Base-by-base conservation (phyloP, 768 basidiomycete genomes). In the Hydnum rufescens region DNA sequence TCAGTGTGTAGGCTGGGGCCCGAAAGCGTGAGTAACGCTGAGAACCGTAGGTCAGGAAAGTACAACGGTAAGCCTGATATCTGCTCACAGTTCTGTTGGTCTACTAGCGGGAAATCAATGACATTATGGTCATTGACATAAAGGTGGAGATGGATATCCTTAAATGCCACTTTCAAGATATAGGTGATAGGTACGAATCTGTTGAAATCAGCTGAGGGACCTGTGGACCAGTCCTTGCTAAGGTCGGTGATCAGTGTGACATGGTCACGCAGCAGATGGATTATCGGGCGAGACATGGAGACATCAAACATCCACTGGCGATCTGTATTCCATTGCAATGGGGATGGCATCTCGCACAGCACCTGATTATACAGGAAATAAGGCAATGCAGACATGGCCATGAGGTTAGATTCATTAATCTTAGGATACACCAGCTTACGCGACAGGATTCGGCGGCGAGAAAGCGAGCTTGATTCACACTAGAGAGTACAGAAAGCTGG, bases 121-220 rank as follows among this genome's bases (percentile, higher is more conserved):
- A 97, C 87, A 61, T 97, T 97, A 61, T 89, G 88, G 64, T 97
- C 93, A 61, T 97, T 97, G 50, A 85, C 77, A 61, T 86, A 92
- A 25, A 85, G 62, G 58, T 82, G 81, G 49, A 93, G 62, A 54
- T 76, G 73, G 64, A 78, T 92, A 59, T 87, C 77, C 61, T 78
- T 71, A 54, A 96, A 64, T 53, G 77, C 71, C 47, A 95, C 57
- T 48, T 80, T 70, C 57, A 92, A 65, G 16, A 64, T 64, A 64
- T 97, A 97, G 4, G 77, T 61, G 63, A 75, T 87, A 0, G 93
- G 92, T 22, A 89, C 71, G 63, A 90, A 97, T 44, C 78, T 79
- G 56, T 80, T 69, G 62, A 80, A 84, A 61, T 88, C 81, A 31
- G 73, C 76, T 0, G 80, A 78, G 25, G 85, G 82, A 3, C 88